Base-by-base conservation (phyloP, 1,284 basidiomycete genomes). In the Rhodotorula sp. region DNA sequence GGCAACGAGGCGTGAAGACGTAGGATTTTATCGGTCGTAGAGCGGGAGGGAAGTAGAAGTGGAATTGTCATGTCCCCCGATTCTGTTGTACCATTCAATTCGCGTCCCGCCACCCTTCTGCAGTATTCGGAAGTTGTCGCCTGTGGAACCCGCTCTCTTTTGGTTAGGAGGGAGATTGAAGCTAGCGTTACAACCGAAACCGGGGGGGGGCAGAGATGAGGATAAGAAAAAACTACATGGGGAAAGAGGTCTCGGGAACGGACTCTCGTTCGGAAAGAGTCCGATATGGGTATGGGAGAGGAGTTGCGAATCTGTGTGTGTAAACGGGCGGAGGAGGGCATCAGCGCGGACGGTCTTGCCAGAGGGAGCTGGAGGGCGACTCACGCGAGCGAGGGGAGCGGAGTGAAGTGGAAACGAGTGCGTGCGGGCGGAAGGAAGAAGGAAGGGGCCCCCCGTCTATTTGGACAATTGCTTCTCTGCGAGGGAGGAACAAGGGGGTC, bases 401-500 rank as follows among this genome's bases (percentile, higher is more conserved):
- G 54, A 55, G n/a, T 5, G 54, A 28, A 55, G n/a, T 5, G n/a
- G 15, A 28, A 18, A 55, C 21, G 28, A 26, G 28, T 26, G 8
- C 12, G 54, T 14, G 26, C 26, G 28, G 3, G 26, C n/a, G n/a
- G n/a, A n/a, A n/a, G n/a, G n/a, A n/a, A n/a, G n/a, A n/a, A n/a
- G n/a, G n/a, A 12, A 26, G 16, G 6, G n/a, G 26, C 18, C 26
- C 52, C 14, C 5, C 26, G n/a, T 16, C 65, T 70, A 75, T 67
- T 72, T 76, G 19, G 74, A 72, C 10, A 76, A 16, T 54, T 70
- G 68, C 66, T 76, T 76, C 67, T 76, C 75, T 76, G 70, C 58
- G 23, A 21, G 45, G 0, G n/a, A 19, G 15, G 59, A 23, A 18
- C 21, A 34, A 31, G 16, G 28, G 68, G n/a, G n/a, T 71, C 74